Base-by-base conservation (phyloP, 2,329 filamentous ascomycete genomes). In the Neofusicoccum umdonicola region DNA sequence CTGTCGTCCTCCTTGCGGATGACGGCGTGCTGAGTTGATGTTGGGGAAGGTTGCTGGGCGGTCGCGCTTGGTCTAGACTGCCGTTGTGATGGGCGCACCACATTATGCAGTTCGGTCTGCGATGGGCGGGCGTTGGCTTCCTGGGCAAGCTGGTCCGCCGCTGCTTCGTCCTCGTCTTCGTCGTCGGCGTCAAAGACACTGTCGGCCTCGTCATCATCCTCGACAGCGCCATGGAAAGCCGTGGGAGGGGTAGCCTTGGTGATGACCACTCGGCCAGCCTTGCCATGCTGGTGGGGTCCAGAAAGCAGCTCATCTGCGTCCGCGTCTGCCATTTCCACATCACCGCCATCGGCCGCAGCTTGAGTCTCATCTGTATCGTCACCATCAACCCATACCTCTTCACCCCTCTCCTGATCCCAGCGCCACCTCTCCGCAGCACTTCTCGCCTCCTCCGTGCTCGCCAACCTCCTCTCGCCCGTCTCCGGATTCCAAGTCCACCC, bases 401-500 rank as follows among this genome's bases (percentile, higher is more conserved):
- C 77, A 1, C 85, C 83, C 65, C 85, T 81, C 58, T 85, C 78
- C 3, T 64, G 88, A 88, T 37, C 85, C 86, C 58, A 73, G 77
- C 69, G 83, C 79, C 76, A 90, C 73, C 51, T 57, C 51, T 48
- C 44, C 13, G 27, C 27, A 1, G 19, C 42, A 11, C 8, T 15
- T 19, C 7, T 22, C 11, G 22, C 44, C 44, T 58, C 45, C 3
- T 85, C 83, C 31, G 79, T 79, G 1, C 80, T 72, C 8, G 90
- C 80, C 31, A 84, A 77, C 31, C 80, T 79, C 66, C 82, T 84
- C 57, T 88, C 83, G 1, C 92, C 93, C 0, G 89, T 93, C 34
- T 80, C 75, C 1, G 87, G 87, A 78, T 96, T 85, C 92, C 92
- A 97, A 45, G 88, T 82, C 85, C 88, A 94, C 0, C 92, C 92